Conservation (phyloP, 306 rosid species). For the Vigna radiata region DNA sequence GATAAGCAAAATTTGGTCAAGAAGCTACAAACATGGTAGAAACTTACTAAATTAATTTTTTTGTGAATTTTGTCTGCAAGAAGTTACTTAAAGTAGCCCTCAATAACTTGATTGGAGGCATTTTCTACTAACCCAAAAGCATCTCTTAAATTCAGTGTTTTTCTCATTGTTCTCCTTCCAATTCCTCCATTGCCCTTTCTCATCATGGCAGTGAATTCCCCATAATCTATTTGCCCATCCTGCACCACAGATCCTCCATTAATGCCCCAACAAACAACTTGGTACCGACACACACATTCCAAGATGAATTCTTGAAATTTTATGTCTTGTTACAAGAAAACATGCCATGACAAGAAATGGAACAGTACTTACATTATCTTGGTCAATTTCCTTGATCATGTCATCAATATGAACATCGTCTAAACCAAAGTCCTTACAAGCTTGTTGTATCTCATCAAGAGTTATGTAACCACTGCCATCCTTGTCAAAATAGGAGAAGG, state of each 20-base stretch:
- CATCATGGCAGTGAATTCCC: conserved; percentile 70
- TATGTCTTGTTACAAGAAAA: too few species aligned
- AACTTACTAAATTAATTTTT: conserved; percentile 32
- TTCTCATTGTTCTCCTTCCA: conserved; percentile 71
- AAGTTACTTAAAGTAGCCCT: conserved; percentile 43
- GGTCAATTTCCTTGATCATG: conserved; percentile 66
- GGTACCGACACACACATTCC: not conserved
- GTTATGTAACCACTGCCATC: conserved; percentile 74
- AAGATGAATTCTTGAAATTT: too few species aligned
- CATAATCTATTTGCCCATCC: conserved; percentile 77
- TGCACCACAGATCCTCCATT: conserved; percentile 46
- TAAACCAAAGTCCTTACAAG: conserved; percentile 69
- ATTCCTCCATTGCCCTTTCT: conserved; percentile 71
- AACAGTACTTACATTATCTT: conserved; percentile 58
- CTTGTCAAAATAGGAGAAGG: conserved; percentile 68
- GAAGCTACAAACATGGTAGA: conserved; percentile 23
- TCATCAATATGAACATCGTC: conserved; percentile 64
- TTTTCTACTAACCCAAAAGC: conserved; percentile 55
- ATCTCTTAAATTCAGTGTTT: conserved; percentile 54
- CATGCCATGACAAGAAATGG: not conserved
- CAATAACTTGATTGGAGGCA: conserved; percentile 52
- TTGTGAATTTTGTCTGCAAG: conserved; percentile 31
- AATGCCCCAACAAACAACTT: conserved; percentile 34
- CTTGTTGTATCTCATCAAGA: conserved; percentile 67
- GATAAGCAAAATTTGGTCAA: conserved; percentile 38